Percentiles rank a stretch among this genome's conserved stretches.
These are phyloP conservation scores for Diaporthe caulivora DNA, from an alignment of 2,329 filamentous ascomycete species.

Conservation along the genomic window DNA sequence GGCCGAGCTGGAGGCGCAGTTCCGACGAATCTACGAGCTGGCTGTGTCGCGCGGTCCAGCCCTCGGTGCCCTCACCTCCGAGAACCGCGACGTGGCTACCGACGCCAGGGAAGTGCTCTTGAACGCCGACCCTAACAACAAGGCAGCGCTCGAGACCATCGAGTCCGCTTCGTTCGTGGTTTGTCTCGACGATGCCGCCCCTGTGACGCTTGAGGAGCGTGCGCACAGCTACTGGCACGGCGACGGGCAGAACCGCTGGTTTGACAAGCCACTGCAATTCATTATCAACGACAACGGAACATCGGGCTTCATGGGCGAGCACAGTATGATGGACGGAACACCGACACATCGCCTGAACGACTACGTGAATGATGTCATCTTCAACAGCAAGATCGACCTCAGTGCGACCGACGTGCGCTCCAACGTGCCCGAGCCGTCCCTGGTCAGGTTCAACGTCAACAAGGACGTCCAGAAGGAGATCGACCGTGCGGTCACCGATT, in stretches of 20 bases:
- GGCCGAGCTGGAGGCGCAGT: conserved; percentile 90
- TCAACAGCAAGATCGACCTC: conserved; percentile 94
- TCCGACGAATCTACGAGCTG: conserved; percentile 84
- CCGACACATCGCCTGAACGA: conserved; percentile 97
- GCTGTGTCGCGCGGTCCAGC: conserved; percentile 74
- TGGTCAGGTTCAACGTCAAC: conserved; percentile 83
- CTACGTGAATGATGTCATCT: conserved; percentile 91
- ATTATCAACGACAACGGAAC: conserved; percentile 99
- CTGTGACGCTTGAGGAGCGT: conserved; percentile 94
- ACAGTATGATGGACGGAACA: conserved; percentile 99
- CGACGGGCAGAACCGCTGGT: conserved; percentile 96
- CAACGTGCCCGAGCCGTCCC: conserved; percentile 82
- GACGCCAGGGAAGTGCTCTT: conserved; percentile 84
- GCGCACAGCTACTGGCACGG: conserved; percentile 98
- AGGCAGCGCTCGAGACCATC: conserved; percentile 80
- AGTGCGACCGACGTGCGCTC: conserved; percentile 83
- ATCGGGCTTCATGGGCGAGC: conserved; percentile 97
- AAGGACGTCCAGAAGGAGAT: conserved; percentile 82
- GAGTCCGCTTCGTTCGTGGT: conserved; percentile 92
- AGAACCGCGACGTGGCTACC: conserved; percentile 95
- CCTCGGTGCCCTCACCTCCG: conserved; percentile 86
- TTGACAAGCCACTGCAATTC: conserved; percentile 97
- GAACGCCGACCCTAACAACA: conserved; percentile 82
- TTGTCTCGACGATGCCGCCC: conserved; percentile 91
- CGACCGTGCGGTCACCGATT: conserved; percentile 81